Percentiles rank a stretch among this genome's conserved stretches.
Conservation (phyloP, 352 stramenopile genomes). For the Phytophthora crassamura region DNA sequence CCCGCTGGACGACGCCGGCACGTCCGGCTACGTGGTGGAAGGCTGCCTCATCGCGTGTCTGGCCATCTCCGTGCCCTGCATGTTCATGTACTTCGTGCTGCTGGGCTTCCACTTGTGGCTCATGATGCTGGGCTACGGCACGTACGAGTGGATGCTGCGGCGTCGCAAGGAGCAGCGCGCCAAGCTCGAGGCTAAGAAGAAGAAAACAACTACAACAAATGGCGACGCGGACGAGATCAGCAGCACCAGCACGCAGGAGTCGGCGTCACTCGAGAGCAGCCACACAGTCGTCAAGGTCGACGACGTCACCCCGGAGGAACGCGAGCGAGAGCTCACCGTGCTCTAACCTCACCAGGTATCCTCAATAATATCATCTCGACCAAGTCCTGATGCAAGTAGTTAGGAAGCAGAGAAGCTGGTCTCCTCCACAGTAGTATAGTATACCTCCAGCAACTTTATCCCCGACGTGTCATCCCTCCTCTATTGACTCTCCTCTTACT, state of each 20-base stretch:
- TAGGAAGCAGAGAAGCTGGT: constrained; percentile 1
- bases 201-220: constrained; percentile 18
- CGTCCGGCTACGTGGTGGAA: constrained; percentile 46
- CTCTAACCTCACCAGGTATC: constrained; percentile 24
- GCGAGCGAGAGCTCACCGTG: constrained; percentile 37
- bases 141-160: constrained; percentile 90
- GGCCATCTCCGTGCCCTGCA: constrained; percentile 79
- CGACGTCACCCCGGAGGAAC: constrained; percentile 25
- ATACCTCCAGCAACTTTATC: constrained; percentile 16
- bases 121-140: constrained; percentile 81
- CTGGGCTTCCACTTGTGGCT: constrained; percentile 86
- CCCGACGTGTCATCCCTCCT: constrained; percentile 19
- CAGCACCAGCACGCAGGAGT: constrained; percentile 28
- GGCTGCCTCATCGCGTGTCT: constrained; percentile 56
- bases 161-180: constrained; percentile 71
- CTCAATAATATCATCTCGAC: constrained; percentile 3
- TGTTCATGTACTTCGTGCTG: constrained; percentile 87
- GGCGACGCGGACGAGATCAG: constrained; percentile 22
- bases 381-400: constrained; percentile 3
- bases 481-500: constrained; percentile 17
- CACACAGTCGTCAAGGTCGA: constrained; percentile 21
- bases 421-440: not conserved
- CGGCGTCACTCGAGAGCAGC: constrained; percentile 36
- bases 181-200: constrained; percentile 62
- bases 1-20: constrained; percentile 30